A percentile compares a stretch with the other conserved stretches of the same genome.
Conservation (phyloP, 1,284 basidiomycete genomes). For the Albatrellus sp. region DNA sequence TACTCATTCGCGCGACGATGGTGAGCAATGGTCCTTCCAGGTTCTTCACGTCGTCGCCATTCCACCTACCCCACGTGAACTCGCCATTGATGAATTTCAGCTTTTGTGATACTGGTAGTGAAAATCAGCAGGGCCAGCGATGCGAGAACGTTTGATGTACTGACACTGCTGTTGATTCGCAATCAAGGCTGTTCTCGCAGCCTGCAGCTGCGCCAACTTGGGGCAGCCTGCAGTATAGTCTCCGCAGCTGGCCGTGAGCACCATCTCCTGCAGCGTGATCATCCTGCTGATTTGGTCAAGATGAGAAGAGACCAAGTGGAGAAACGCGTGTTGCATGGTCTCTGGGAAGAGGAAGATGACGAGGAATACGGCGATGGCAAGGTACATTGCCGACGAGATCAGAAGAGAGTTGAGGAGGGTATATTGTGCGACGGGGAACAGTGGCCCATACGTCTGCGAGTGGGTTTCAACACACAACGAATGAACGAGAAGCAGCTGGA, state of each 20-base stretch:
- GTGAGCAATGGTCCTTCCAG: constrained; percentile 30
- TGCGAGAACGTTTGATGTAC: not conserved
- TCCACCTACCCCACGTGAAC: constrained; percentile 40
- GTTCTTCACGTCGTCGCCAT: constrained; percentile 36
- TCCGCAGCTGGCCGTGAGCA: constrained; percentile 24
- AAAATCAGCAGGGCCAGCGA: not conserved
- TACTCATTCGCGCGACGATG: constrained; percentile 30
- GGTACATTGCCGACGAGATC: constrained; percentile 45
- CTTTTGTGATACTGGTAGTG: constrained; percentile 24
- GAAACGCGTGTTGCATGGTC: constrained; percentile 45
- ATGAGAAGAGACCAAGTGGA: constrained; percentile 21
- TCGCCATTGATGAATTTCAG: constrained; percentile 38
- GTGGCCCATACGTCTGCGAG: constrained; percentile 33
- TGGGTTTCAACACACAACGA: not conserved
- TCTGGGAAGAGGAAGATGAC: constrained; percentile 64
- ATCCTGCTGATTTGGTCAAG: constrained; percentile 23
- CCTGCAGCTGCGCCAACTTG: constrained; percentile 21
- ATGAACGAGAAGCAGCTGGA: constrained; percentile 10
- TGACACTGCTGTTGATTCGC: constrained; percentile 8
- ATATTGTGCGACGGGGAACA: constrained; percentile 58
- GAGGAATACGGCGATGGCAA: constrained; percentile 44
- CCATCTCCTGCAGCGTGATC: constrained; percentile 27
- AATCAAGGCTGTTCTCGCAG: constrained; percentile 16
- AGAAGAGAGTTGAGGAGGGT: constrained; percentile 46
- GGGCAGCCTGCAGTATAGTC: constrained; percentile 19